Conservation (phyloP, 805 yeast species). For the Yarrowia bubula region DNA sequence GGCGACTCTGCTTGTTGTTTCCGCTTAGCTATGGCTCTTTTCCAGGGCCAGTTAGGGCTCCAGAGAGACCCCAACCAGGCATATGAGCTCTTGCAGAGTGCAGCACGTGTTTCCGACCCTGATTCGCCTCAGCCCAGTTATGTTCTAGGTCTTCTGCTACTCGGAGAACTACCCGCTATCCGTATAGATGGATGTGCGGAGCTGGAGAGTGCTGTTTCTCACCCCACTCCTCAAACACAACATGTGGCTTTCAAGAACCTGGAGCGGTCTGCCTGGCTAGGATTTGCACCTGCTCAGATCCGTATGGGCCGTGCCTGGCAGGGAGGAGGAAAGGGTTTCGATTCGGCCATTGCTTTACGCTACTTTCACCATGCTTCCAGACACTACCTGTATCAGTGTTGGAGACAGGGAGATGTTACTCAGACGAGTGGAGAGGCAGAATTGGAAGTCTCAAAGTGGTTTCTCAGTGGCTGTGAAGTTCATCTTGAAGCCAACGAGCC, state of each 20-base stretch:
- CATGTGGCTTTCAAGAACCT: conserved; percentile 33
- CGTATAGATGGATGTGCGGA: conserved; percentile 19
- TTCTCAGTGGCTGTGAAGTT: conserved; percentile 63
- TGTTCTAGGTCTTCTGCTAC: conserved; percentile 40
- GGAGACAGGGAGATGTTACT: conserved; percentile 27
- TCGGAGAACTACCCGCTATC: conserved; percentile 38
- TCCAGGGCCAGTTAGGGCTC: conserved; percentile 39
- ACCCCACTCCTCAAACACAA: background rate
- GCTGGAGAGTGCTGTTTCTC: background rate
- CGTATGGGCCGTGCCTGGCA: conserved; percentile 42
- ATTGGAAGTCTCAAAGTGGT: conserved; percentile 53
- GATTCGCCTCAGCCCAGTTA: conserved; percentile 44
- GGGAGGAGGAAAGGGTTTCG: conserved; percentile 38
- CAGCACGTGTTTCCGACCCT: conserved; percentile 38
- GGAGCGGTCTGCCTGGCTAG: conserved; percentile 41
- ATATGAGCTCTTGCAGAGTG: conserved; percentile 33
- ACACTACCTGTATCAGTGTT: conserved; percentile 38
- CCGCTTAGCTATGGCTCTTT: conserved; percentile 40
- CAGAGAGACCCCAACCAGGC: conserved; percentile 35
- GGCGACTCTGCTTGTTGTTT: conserved; percentile 43
- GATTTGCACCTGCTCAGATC: conserved; percentile 41
- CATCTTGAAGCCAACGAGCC: conserved; percentile 54
- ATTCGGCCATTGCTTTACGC: conserved; percentile 38
- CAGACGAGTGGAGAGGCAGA: conserved; percentile 39
- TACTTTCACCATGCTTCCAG: conserved; percentile 40